phyloP scores from a whole-genome alignment of 805 yeast genomes.

The Candida dajiaensis region DNA sequence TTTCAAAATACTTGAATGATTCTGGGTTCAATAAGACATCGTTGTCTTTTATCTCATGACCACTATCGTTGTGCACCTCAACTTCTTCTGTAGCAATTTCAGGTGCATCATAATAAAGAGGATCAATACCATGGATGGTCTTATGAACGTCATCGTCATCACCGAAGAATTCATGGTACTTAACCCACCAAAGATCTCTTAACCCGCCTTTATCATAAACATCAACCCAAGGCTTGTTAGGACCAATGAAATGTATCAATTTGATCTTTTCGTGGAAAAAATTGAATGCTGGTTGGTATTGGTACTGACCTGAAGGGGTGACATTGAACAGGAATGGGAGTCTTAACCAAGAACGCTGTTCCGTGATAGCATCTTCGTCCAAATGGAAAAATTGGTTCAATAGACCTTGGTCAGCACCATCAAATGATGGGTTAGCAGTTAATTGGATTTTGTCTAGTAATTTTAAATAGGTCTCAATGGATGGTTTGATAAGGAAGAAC shows the following conservation, averaged over 20 bases:
- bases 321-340: slow-evolving; percentile 83
- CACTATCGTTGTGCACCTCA: neutral
- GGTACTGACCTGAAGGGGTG: slow-evolving; percentile 63
- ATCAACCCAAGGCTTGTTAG: slow-evolving; percentile 49
- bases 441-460: slow-evolving; percentile 29
- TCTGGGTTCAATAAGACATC: slow-evolving; percentile 17
- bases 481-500: slow-evolving; percentile 54
- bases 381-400: slow-evolving; percentile 58
- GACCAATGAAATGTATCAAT: slow-evolving; percentile 64
- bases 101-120: slow-evolving; percentile 13
- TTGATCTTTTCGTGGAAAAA: slow-evolving; percentile 41
- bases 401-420: slow-evolving; percentile 89
- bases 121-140: slow-evolving; percentile 21
- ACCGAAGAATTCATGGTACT: slow-evolving; percentile 19
- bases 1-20: slow-evolving; percentile 17
- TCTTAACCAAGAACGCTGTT: slow-evolving; percentile 46
- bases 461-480: slow-evolving; percentile 31
- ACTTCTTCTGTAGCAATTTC: neutral
- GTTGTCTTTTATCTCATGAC: slow-evolving; percentile 1
- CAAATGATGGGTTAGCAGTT: slow-evolving; percentile 43
- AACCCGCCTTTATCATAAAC: slow-evolving; percentile 11
- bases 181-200: slow-evolving; percentile 21
- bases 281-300: slow-evolving; percentile 64
- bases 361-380: slow-evolving; percentile 3
- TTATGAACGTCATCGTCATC: slow-evolving; percentile 9